Evolutionary conservation across 805 yeast genomes (phyloP).

Genomic region (Saccharomycopsis sp.): DNA sequence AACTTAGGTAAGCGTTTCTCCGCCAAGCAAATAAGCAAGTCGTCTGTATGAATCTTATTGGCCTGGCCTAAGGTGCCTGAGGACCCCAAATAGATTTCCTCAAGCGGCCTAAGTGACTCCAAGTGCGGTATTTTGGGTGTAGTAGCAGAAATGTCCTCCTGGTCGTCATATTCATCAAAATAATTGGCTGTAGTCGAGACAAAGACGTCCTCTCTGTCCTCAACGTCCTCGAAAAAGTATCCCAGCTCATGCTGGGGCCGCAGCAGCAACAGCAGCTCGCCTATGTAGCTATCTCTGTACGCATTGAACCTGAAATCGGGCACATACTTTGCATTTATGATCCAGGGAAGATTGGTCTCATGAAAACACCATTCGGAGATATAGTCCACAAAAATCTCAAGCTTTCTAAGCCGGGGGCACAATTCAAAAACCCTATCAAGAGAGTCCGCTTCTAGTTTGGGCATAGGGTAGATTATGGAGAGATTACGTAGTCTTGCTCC

Average conservation of each 20-base stretch:
- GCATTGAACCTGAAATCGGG: conserved; percentile 6
- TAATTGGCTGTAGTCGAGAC: background rate
- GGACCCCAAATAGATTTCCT: conserved; percentile 63
- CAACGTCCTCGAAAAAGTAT: background rate
- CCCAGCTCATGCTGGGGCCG: background rate
- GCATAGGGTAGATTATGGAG: conserved; percentile 83
- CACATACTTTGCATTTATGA: conserved; percentile 18
- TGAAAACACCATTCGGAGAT: conserved; percentile 43
- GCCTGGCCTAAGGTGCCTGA: conserved; percentile 85
- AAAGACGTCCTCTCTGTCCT: conserved; percentile 6
- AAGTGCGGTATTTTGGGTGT: background rate
- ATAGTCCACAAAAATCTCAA: conserved; percentile 78
- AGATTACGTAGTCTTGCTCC: conserved; percentile 62
- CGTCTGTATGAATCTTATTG: conserved; percentile 79
- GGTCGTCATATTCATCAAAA: background rate
- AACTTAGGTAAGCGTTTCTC: conserved; percentile 72
- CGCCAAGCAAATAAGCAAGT: conserved; percentile 73
- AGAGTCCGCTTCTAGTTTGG: conserved; percentile 59
- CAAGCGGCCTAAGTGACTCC: conserved; percentile 41
- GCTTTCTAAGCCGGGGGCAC: conserved; percentile 63
- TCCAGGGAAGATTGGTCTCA: conserved; percentile 30
- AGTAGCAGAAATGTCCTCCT: background rate
- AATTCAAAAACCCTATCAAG: conserved; percentile 65
- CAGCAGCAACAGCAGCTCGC: too few species aligned
- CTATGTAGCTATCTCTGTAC: background rate